Base-by-base conservation (phyloP, 1,139 yeast genomes). In the Lodderomyces jiufengensis region DNA sequence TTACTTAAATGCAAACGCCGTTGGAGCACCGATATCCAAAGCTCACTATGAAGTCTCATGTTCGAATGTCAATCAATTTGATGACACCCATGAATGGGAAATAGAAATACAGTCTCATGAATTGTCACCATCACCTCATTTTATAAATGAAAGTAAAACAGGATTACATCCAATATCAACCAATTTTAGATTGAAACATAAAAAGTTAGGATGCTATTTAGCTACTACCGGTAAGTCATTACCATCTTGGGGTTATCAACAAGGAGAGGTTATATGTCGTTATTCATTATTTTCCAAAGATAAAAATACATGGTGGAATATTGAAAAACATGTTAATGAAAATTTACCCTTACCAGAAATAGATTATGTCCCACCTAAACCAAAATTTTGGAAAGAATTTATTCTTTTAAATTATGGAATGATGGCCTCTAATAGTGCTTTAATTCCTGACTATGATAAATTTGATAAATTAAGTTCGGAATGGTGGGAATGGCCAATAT, bases 401-500 rank as follows among this genome's bases (percentile, higher is more conserved):
- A 50, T 81, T n/a, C 58, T 79, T 47, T 62, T 80, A 27, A 84
- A 84, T 50, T 78, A 76, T 48, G 86, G 86, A 3, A 84, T 84
- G 94, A 80, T 83, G 63, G 78, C 88, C 1, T 77, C 87, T 0
- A 84, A 84, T 50, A 83, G 78, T 53, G 94, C 90, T 0, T 62
- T 84, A 37, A 69, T 82, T 3, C 90, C 92, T 0, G 94, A 84
- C 53, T 72, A 70, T 2, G 85, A 83, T 49, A 82, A 80, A 47
- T 66, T 57, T 44, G 94, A 84, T 49, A 63, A 60, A 29, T 61
- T 84, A 42, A 78, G 87, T 2, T 80, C 88, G 10, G 59, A 68
- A 38, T 82, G 88, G 78, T 84, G 92, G 90, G 82, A 84, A 61
- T 84, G 94, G 94, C 90, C 92, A 25, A 64, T 76, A 5, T 56